Conservation (phyloP, 768 basidiomycete genomes). For the Chalciporus chontae region DNA sequence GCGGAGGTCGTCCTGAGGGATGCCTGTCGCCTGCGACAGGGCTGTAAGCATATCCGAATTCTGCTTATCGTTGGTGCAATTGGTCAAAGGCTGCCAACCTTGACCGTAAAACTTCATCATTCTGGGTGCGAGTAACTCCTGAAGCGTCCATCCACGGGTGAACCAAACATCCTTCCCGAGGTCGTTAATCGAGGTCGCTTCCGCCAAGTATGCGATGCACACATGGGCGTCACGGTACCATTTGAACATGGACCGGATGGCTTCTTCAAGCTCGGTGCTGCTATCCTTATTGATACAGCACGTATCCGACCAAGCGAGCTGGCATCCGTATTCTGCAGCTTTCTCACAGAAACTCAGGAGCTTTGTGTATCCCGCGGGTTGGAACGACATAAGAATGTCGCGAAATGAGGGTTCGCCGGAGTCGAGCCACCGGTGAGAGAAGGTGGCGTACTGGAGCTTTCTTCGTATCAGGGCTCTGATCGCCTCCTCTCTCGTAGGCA, state of each 20-base stretch:
- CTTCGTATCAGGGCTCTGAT: constrained; percentile 18
- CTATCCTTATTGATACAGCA: constrained; percentile 34
- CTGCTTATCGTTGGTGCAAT: constrained; percentile 26
- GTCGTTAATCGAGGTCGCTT: constrained; percentile 28
- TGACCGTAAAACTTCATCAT: constrained; percentile 31
- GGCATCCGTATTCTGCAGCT: constrained; percentile 26
- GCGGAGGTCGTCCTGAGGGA: constrained; percentile 23
- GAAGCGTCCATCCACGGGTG: constrained; percentile 32
- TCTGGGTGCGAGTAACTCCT: constrained; percentile 27
- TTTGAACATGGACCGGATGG: constrained; percentile 33
- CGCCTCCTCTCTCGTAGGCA: constrained; percentile 27
- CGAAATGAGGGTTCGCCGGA: constrained; percentile 28
- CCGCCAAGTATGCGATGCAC: constrained; percentile 32
- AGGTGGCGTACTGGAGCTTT: constrained; percentile 27
- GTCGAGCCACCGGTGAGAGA: constrained; percentile 31
- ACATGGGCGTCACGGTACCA: constrained; percentile 29
- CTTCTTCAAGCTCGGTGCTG: constrained; percentile 33
- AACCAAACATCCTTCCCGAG: constrained; percentile 28
- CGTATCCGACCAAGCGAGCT: constrained; percentile 34
- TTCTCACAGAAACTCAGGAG: constrained; percentile 24
- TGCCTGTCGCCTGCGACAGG: constrained; percentile 26
- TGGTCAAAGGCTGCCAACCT: constrained; percentile 24
- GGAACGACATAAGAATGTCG: constrained; percentile 29
- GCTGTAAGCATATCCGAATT: constrained; percentile 19
- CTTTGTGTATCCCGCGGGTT: constrained; percentile 25